Conservation (phyloP, 2,329 filamentous ascomycete genomes). For the Dichotomopilus funicola region DNA sequence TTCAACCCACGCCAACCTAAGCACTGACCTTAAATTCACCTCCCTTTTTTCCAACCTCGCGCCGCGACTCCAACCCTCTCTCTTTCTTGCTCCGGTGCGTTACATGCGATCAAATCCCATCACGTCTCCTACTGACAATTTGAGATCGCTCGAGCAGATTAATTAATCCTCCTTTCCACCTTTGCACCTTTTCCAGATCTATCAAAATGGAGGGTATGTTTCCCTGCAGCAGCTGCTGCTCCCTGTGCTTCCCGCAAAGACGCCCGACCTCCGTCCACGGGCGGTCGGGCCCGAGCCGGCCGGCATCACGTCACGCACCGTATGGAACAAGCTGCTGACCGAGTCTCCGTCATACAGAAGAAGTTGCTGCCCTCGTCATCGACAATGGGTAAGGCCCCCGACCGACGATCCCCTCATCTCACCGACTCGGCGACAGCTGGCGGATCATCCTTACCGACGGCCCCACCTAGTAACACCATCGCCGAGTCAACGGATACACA, state of each 20-base stretch:
- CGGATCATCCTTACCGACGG: conserved; percentile 15
- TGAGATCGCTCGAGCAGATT: conserved; percentile 32
- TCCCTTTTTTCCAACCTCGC: conserved; percentile 33
- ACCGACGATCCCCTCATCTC: conserved; percentile 25
- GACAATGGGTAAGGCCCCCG: conserved; percentile 94
- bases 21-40: conserved; percentile 33
- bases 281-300: conserved; percentile 1
- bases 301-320: background rate
- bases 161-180: conserved; percentile 24
- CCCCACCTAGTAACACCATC: conserved; percentile 6
- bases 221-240: conserved; percentile 21
- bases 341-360: conserved; percentile 60
- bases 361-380: conserved; percentile 99
- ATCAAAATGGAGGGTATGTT: conserved; percentile 52
- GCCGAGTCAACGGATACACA: conserved; percentile 3
- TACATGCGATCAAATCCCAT: conserved; percentile 19
- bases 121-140: conserved; percentile 30
- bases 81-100: conserved; percentile 29
- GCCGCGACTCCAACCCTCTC: conserved; percentile 28
- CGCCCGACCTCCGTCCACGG: conserved; percentile 1
- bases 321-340: conserved; percentile 35
- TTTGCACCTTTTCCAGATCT: conserved; percentile 34
- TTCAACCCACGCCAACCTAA: conserved; percentile 26
- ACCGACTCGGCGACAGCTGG: conserved; percentile 29
- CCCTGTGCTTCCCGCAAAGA: background rate